Percentiles rank a stretch among this genome's conserved stretches.
Evolutionary conservation across 83 land plant genomes (phyloP).

Genomic region (Picea engelmannii): DNA sequence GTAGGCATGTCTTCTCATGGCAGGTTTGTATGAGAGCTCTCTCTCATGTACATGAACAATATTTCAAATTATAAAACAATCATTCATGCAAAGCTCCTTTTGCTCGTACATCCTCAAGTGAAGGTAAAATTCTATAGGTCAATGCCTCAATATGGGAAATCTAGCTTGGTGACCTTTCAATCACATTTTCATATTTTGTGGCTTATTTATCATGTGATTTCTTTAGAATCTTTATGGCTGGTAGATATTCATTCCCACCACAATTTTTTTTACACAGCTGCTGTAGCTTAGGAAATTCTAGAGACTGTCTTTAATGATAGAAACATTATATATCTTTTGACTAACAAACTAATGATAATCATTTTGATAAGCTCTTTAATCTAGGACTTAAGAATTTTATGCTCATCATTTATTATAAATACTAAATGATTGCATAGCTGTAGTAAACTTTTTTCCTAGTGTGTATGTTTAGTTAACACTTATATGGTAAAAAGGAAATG

Average conservation of each 20-base stretch:
- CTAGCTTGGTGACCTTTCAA: background rate
- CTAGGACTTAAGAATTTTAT: too few relatives aligned
- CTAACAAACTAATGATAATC: too few relatives aligned
- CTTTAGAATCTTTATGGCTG: background rate
- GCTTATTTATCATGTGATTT: background rate
- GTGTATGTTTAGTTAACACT: too few relatives aligned
- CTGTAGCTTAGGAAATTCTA: background rate
- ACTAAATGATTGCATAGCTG: too few relatives aligned
- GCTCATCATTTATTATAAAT: too few relatives aligned
- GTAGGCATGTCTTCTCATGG: constrained; percentile 53
- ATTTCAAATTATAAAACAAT: background rate
- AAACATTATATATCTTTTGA: background rate
- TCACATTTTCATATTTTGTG: background rate
- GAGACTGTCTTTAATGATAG: background rate
- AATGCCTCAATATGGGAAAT: too few relatives aligned
- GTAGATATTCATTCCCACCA: background rate
- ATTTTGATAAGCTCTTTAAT: too few relatives aligned
- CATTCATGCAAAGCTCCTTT: background rate
- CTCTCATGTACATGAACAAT: background rate
- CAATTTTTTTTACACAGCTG: background rate
- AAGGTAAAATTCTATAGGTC: too few relatives aligned
- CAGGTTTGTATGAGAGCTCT: constrained; percentile 30
- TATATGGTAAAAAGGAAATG: too few relatives aligned
- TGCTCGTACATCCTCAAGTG: background rate
- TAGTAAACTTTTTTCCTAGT: too few relatives aligned